These are phyloP conservation scores for Globisporangium abappressorium DNA, from an alignment of 352 stramenopile genomes.

Conservation along the genomic window DNA sequence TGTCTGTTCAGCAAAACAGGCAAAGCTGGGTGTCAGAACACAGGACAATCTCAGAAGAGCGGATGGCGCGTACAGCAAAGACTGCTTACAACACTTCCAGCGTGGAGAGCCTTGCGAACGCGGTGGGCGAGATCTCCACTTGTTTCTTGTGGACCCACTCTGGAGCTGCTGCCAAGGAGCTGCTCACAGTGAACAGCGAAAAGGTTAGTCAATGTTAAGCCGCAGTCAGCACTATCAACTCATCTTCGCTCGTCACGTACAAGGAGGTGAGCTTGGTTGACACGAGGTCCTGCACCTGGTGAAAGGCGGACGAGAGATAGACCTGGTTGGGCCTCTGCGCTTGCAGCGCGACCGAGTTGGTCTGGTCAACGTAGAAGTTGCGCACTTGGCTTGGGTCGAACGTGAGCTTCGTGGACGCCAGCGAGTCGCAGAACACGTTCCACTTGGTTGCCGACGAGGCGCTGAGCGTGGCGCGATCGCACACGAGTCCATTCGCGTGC, in stretches of 20 bases:
- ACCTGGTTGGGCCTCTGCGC: conserved; percentile 18
- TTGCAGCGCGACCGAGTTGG: conserved; percentile 14
- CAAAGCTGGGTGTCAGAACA: conserved; percentile 9
- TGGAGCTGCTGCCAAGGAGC: conserved; percentile 32
- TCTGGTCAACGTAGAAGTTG: conserved; percentile 29
- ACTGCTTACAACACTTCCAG: conserved; percentile 43
- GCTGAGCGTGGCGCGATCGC: conserved; percentile 25
- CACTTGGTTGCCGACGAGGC: conserved; percentile 30
- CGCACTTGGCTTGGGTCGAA: conserved; percentile 35
- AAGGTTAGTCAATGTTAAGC: neutral
- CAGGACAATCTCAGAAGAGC: neutral
- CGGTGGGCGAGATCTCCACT: conserved; percentile 33
- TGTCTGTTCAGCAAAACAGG: conserved; percentile 23
- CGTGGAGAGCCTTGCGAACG: conserved; percentile 34
- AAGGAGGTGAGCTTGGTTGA: conserved; percentile 41
- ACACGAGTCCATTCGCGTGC: conserved; percentile 14
- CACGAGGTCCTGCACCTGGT: conserved; percentile 28
- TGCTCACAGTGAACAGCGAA: neutral
- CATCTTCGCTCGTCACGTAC: conserved; percentile 4
- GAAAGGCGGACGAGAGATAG: conserved; percentile 39
- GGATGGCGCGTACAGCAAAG: neutral
- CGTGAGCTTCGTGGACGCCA: conserved; percentile 17
- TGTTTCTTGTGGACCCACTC: conserved; percentile 30
- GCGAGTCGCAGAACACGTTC: conserved; percentile 26
- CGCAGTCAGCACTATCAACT: neutral